Percentiles rank a stretch among this genome's conserved stretches.
These are phyloP conservation scores for Colletotrichum sp. DNA, from an alignment of 2,329 filamentous ascomycete genomes.

Conservation along the genomic window DNA sequence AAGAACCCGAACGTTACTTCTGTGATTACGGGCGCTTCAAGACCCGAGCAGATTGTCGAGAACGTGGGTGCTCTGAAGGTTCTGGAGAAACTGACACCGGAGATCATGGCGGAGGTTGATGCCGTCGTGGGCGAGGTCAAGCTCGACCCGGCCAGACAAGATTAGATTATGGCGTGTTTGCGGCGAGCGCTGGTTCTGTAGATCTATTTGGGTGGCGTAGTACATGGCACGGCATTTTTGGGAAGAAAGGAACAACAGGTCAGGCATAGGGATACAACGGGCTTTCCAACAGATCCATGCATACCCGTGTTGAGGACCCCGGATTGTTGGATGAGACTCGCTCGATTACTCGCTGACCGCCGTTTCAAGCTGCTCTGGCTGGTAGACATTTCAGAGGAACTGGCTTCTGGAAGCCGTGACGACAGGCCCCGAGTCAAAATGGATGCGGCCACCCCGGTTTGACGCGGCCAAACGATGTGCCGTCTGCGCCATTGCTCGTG, in stretches of 20 bases:
- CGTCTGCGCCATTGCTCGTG: background rate
- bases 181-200: background rate
- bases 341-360: background rate
- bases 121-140: conserved; percentile 32
- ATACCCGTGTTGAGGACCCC: background rate
- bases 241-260: background rate
- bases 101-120: conserved; percentile 57
- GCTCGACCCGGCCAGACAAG: conserved; percentile 23
- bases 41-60: conserved; percentile 55
- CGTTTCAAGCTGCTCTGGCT: background rate
- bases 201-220: background rate
- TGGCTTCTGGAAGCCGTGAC: conserved; percentile 9
- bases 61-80: conserved; percentile 52
- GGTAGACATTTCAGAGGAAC: background rate
- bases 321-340: background rate
- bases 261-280: background rate
- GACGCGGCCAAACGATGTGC: background rate
- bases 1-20: conserved; percentile 59
- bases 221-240: background rate
- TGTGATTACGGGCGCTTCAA: conserved; percentile 58
- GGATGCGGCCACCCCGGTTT: background rate
- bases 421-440: background rate
- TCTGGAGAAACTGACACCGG: conserved; percentile 52
- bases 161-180: conserved; percentile 12
- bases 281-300: background rate